These are phyloP conservation scores for Cerioporus squamosus DNA, from an alignment of 1,284 basidiomycete species.

Conservation along the genomic window DNA sequence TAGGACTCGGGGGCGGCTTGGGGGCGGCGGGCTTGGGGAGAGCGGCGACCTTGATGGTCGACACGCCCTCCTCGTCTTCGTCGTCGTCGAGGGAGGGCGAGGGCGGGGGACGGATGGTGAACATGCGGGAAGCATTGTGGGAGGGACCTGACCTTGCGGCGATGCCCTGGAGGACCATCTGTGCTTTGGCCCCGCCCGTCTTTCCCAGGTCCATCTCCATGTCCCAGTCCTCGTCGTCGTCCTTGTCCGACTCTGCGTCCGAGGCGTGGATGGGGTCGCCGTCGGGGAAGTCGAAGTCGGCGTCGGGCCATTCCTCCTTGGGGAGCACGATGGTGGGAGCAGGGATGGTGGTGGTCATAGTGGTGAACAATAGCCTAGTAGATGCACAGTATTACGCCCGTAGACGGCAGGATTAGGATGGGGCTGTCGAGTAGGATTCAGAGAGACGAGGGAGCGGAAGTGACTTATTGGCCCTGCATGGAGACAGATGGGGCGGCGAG, in stretches of 20 bases:
- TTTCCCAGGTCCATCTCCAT: conserved; percentile 69
- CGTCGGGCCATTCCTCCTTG: conserved; percentile 81
- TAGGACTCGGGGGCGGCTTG: conserved; percentile 27
- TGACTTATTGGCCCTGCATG: conserved; percentile 31
- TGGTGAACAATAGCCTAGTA: conserved; percentile 18
- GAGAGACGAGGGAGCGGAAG: conserved; percentile 24
- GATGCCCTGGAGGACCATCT: conserved; percentile 42
- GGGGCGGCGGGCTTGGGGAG: conserved; percentile 44
- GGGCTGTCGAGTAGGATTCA: conserved; percentile 22
- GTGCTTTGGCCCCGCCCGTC: conserved; percentile 57
- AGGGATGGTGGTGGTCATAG: conserved; percentile 63
- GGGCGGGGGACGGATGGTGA: conserved; percentile 69
- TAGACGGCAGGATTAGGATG: conserved; percentile 25
- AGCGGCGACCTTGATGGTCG: conserved; percentile 74
- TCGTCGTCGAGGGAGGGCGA: conserved; percentile 53
- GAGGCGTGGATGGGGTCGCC: conserved; percentile 65
- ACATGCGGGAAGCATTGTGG: conserved; percentile 43
- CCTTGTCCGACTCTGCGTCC: conserved; percentile 61
- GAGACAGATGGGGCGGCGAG: conserved; percentile 11
- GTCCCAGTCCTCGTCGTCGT: conserved; percentile 76
- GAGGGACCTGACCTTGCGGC: conserved; percentile 35
- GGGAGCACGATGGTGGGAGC: conserved; percentile 56
- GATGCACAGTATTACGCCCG: conserved; percentile 27
- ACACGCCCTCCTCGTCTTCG: conserved; percentile 77
- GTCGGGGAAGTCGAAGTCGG: conserved; percentile 82